Evolutionary conservation across 768 basidiomycete species (phyloP).

Genomic region (Lactarius indigo): DNA sequence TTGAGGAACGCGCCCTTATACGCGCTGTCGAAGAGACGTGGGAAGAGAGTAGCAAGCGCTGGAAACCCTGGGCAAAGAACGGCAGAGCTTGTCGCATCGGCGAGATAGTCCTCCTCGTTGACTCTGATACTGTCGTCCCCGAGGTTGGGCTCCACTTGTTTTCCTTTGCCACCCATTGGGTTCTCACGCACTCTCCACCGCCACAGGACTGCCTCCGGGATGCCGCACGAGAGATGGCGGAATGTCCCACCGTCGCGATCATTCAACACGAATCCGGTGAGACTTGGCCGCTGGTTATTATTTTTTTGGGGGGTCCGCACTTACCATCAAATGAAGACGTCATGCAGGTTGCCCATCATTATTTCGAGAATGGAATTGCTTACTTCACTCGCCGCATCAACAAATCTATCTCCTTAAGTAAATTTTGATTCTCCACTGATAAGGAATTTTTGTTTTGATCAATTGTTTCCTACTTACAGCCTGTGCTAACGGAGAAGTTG

Average conservation of each 20-base stretch:
- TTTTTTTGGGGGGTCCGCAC: slow-evolving; percentile 21
- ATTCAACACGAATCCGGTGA: slow-evolving; percentile 49
- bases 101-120: slow-evolving; percentile 46
- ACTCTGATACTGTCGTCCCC: slow-evolving; percentile 50
- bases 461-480: slow-evolving; percentile 21
- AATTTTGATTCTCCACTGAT: slow-evolving; percentile 3
- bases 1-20: slow-evolving; percentile 49
- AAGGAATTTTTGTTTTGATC: neutral
- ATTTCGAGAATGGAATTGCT: slow-evolving; percentile 46
- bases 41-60: slow-evolving; percentile 33
- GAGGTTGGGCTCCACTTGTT: slow-evolving; percentile 29
- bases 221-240: slow-evolving; percentile 48
- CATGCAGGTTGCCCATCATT: slow-evolving; percentile 55
- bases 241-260: slow-evolving; percentile 47
- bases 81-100: slow-evolving; percentile 43
- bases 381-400: slow-evolving; percentile 52
- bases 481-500: slow-evolving; percentile 41
- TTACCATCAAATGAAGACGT: slow-evolving; percentile 38
- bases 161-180: neutral
- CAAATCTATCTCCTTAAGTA: slow-evolving; percentile 38
- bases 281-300: slow-evolving; percentile 9
- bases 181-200: slow-evolving; percentile 7
- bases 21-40: slow-evolving; percentile 52
- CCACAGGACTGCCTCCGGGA: slow-evolving; percentile 47
- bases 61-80: slow-evolving; percentile 35